A percentile compares a stretch with the other conserved stretches of the same genome.
These are phyloP conservation scores for Eremochloa ophiuroides DNA, from an alignment of 176 grass and related monocot genomes.

Conservation along the genomic window DNA sequence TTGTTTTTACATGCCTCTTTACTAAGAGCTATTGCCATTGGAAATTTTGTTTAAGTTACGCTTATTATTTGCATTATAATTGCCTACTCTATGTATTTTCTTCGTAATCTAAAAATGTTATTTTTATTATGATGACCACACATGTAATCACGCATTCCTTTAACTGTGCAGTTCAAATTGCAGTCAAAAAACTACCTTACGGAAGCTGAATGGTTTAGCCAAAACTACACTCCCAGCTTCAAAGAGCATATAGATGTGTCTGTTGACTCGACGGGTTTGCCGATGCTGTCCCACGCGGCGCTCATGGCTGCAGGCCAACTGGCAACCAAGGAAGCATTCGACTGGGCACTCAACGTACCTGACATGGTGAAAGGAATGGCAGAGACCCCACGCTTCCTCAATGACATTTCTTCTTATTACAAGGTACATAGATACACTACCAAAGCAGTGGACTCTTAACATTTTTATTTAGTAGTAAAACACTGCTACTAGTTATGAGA, in stretches of 20 bases:
- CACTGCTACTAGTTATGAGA: no score
- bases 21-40: no score
- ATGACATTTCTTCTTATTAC: neutral
- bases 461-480: neutral
- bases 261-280: neutral
- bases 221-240: neutral
- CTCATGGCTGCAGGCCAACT: neutral
- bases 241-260: neutral
- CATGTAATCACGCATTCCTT: neutral
- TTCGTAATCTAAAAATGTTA: no score
- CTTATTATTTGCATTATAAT: no score
- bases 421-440: neutral
- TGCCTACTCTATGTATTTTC: no score
- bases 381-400: neutral
- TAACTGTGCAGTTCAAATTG: neutral
- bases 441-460: neutral
- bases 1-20: no score
- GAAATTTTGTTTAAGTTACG: no score
- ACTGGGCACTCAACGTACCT: neutral
- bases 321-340: neutral
- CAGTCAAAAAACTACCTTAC: neutral
- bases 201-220: neutral
- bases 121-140: neutral
- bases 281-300: neutral
- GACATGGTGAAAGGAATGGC: neutral